Evolutionary conservation across 2,329 filamentous ascomycete genomes (phyloP).

Genomic region (Talaromyces sp.): DNA sequence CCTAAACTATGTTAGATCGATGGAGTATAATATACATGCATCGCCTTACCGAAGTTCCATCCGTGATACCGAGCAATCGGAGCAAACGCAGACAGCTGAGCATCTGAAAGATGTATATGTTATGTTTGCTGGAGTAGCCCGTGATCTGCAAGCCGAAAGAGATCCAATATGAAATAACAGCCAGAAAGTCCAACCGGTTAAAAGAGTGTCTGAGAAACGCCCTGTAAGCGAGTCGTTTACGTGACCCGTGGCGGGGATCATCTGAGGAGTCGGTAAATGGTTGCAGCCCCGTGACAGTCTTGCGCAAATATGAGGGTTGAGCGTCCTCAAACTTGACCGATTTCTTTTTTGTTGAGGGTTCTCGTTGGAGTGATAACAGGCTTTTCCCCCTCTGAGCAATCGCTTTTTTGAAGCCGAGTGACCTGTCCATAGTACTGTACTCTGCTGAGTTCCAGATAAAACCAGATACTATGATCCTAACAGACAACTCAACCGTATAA

Average conservation of each 20-base stretch:
- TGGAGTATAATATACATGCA: not conserved
- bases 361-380: slow-evolving; percentile 77
- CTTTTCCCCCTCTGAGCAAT: slow-evolving; percentile 71
- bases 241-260: slow-evolving; percentile 72
- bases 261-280: slow-evolving; percentile 59
- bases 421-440: slow-evolving; percentile 84
- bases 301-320: slow-evolving; percentile 60
- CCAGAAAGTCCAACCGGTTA: slow-evolving; percentile 91
- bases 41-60: slow-evolving; percentile 75
- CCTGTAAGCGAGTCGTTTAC: slow-evolving; percentile 79
- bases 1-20: slow-evolving; percentile 47
- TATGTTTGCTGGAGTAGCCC: slow-evolving; percentile 64
- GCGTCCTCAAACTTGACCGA: slow-evolving; percentile 37
- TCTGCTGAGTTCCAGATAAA: slow-evolving; percentile 86
- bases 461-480: slow-evolving; percentile 87
- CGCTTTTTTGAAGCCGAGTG: slow-evolving; percentile 68
- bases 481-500: slow-evolving; percentile 80
- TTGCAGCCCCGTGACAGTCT: slow-evolving; percentile 69
- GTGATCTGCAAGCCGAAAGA: slow-evolving; percentile 71
- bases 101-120: slow-evolving; percentile 93
- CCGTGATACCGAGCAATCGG: slow-evolving; percentile 83
- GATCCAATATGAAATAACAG: slow-evolving; percentile 93
- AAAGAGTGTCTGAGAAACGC: slow-evolving; percentile 94
- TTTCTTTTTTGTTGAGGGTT: slow-evolving; percentile 60
- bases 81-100: slow-evolving; percentile 91